Percentiles rank a stretch among this genome's conserved stretches.
These are phyloP conservation scores for Candida namnaoensis DNA, from an alignment of 805 yeast species.

Conservation along the genomic window DNA sequence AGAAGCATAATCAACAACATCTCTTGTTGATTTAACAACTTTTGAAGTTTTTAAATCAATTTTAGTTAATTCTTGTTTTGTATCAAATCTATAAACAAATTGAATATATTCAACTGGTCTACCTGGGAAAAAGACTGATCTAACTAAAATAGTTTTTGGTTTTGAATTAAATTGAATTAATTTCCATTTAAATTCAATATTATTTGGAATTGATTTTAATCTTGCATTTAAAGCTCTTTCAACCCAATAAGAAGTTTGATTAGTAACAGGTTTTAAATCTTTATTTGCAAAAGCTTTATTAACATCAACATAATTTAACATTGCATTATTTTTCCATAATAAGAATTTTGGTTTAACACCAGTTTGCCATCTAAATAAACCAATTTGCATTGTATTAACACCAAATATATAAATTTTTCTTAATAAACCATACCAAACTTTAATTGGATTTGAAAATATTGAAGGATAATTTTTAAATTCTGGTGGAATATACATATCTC, in stretches of 20 bases:
- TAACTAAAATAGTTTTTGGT: constrained; percentile 69
- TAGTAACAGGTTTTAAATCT: constrained; percentile 37
- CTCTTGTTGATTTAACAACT: constrained; percentile 38
- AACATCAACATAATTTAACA: constrained; percentile 68
- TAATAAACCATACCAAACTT: constrained; percentile 35
- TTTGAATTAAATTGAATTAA: constrained; percentile 56
- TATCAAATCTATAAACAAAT: constrained; percentile 53
- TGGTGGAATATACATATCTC: constrained; percentile 44
- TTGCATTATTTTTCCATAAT: constrained; percentile 81
- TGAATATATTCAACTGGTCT: constrained; percentile 47
- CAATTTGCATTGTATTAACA: constrained; percentile 61
- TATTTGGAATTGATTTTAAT: constrained; percentile 45
- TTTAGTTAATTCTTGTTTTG: constrained; percentile 48
- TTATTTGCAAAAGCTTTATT: constrained; percentile 71
- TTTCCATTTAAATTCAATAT: constrained; percentile 65
- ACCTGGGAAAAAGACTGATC: constrained; percentile 55
- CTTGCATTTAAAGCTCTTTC: constrained; percentile 48
- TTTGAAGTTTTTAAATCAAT: constrained; percentile 34
- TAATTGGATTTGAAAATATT: constrained; percentile 29
- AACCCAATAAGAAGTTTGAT: constrained; percentile 51
- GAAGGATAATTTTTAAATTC: constrained; percentile 36
- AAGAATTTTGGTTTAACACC: constrained; percentile 57
- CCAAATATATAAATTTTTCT: constrained; percentile 58
- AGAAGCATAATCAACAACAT: constrained; percentile 52
- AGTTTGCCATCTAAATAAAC: constrained; percentile 60